These are phyloP conservation scores for Knufia fluminis DNA, from an alignment of 2,329 filamentous ascomycete genomes.

Conservation along the genomic window DNA sequence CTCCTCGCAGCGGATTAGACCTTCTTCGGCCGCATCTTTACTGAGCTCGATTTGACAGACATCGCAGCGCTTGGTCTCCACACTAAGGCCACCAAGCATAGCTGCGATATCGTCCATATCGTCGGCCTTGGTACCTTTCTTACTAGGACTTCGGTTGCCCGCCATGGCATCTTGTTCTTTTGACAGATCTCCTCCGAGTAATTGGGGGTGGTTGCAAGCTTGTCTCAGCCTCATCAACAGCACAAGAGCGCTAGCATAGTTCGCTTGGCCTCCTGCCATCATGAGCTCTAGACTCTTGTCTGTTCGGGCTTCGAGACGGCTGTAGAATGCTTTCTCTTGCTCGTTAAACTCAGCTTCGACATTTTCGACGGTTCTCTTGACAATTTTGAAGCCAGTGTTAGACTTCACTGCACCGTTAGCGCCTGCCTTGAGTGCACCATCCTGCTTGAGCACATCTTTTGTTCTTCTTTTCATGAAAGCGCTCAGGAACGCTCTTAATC, in stretches of 20 bases:
- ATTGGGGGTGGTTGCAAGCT: slow-evolving; percentile 85
- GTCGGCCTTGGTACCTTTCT: slow-evolving; percentile 43
- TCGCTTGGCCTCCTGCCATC: slow-evolving; percentile 59
- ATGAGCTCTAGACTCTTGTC: slow-evolving; percentile 86
- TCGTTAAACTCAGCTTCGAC: slow-evolving; percentile 68
- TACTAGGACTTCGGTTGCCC: slow-evolving; percentile 37
- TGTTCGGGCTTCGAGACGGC: slow-evolving; percentile 70
- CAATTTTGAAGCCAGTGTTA: slow-evolving; percentile 73
- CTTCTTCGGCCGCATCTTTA: slow-evolving; percentile 44
- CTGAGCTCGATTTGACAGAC: slow-evolving; percentile 67
- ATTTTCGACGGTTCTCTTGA: slow-evolving; percentile 77
- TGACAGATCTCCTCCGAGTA: slow-evolving; percentile 75
- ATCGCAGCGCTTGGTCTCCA: slow-evolving; percentile 69
- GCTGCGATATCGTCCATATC: slow-evolving; percentile 78
- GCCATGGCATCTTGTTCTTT: slow-evolving; percentile 79
- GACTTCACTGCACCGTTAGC: slow-evolving; percentile 43
- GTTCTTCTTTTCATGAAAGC: slow-evolving; percentile 99
- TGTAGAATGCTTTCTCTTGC: slow-evolving; percentile 77
- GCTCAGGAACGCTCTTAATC: slow-evolving; percentile 73
- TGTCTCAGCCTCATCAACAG: slow-evolving; percentile 83
- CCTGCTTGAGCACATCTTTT: slow-evolving; percentile 89
- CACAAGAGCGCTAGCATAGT: slow-evolving; percentile 89
- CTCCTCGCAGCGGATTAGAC: slow-evolving; percentile 56
- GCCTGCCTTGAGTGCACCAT: slow-evolving; percentile 69
- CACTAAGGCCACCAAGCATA: slow-evolving; percentile 73